phyloP scores from a whole-genome alignment of 495 filamentous ascomycete species.

The Aspergillus bertholletiae region DNA sequence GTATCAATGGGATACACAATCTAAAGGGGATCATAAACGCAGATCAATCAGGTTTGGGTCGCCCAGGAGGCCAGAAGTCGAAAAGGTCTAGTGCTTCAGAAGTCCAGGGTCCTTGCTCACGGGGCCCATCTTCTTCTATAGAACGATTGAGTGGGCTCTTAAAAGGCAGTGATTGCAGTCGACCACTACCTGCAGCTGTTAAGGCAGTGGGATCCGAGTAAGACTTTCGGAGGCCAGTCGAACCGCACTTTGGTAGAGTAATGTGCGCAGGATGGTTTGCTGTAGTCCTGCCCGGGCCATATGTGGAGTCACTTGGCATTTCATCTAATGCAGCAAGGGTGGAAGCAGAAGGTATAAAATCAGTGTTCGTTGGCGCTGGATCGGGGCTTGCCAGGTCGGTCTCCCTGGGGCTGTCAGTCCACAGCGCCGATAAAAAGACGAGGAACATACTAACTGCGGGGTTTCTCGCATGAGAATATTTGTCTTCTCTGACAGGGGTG shows the following conservation, averaged over 20 bases:
- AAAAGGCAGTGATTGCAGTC: slow-evolving; percentile 9
- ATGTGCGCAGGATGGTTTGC: slow-evolving; percentile 1
- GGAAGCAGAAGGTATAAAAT: slow-evolving; percentile 27
- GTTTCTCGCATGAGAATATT: slow-evolving; percentile 7
- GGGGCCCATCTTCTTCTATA: slow-evolving; percentile 6
- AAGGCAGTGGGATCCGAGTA: slow-evolving; percentile 33
- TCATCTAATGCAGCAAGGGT: slow-evolving; percentile 33
- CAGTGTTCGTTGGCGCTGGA: slow-evolving; percentile 11
- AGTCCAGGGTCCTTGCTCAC: slow-evolving; percentile 51
- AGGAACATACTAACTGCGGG: slow-evolving; percentile 33
- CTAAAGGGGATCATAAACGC: slow-evolving; percentile 17
- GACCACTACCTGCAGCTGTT: slow-evolving; percentile 11
- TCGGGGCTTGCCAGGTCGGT: not conserved
- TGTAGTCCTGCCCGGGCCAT: not conserved
- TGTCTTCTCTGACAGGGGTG: slow-evolving; percentile 1
- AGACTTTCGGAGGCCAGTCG: slow-evolving; percentile 29
- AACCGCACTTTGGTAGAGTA: slow-evolving; percentile 16
- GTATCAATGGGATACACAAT: not conserved
- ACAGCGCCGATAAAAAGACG: not conserved
- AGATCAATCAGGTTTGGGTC: slow-evolving; percentile 28
- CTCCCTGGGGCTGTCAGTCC: slow-evolving; percentile 13
- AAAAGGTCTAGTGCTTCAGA: slow-evolving; percentile 58
- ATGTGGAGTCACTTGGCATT: slow-evolving; percentile 13
- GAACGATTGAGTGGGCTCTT: slow-evolving; percentile 18
- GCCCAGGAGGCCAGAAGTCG: slow-evolving; percentile 48